phyloP scores from a whole-genome alignment of 225 moss, liverwort and hornwort genomes.

The Physcomitrium patens region DNA sequence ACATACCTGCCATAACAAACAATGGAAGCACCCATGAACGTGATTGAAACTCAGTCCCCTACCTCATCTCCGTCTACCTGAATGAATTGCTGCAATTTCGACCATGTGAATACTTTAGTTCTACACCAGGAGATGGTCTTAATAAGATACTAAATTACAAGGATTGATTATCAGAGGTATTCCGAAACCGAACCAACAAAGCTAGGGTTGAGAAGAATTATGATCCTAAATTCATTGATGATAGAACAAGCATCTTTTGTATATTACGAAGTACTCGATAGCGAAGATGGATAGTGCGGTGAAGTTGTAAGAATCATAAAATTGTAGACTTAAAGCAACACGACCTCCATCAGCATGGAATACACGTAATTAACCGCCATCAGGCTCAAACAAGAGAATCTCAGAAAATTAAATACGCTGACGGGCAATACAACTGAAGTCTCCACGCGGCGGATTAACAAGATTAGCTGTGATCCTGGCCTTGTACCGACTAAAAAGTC shows the following conservation, averaged over 20 bases:
- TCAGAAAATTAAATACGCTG: background rate
- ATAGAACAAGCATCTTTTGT: too few relatives aligned
- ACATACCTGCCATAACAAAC: conserved; percentile 59
- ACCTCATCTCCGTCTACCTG: conserved; percentile 45
- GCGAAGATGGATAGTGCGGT: background rate
- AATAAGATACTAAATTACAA: background rate
- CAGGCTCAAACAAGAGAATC: background rate
- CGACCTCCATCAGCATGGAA: background rate
- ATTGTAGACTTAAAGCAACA: background rate
- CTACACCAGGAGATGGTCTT: background rate
- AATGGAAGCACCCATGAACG: conserved; percentile 49
- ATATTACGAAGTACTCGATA: background rate
- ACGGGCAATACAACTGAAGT: background rate
- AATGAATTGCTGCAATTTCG: conserved; percentile 20
- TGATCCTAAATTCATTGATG: background rate
- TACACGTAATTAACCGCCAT: background rate
- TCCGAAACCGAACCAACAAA: background rate
- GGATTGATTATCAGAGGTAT: conserved; percentile 23
- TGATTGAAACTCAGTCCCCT: conserved; percentile 28
- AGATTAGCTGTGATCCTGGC: background rate
- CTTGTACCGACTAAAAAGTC: conserved; percentile 1
- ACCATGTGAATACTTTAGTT: conserved; percentile 4
- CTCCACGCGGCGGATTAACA: background rate
- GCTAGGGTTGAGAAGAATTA: background rate
- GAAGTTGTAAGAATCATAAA: background rate